These are phyloP conservation scores for Nepenthes alata DNA, from an alignment of 179 eudicot genomes.

Conservation along the genomic window DNA sequence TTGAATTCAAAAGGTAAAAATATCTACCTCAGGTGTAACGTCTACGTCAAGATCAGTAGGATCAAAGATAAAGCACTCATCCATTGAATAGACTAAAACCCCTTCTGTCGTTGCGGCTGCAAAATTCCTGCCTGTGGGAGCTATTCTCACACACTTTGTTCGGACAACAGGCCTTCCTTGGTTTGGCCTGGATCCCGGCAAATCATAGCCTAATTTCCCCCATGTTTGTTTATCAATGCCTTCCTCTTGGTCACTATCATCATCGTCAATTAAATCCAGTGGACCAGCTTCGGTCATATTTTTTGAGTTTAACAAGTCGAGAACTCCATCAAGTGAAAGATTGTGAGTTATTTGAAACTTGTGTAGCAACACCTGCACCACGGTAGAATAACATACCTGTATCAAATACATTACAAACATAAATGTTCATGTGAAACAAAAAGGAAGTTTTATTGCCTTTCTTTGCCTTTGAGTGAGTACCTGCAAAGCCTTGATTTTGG, in stretches of 20 bases:
- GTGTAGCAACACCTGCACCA: constrained; percentile 64
- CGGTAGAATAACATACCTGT: no score
- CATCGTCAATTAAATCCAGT: constrained; percentile 71
- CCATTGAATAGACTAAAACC: constrained; percentile 77
- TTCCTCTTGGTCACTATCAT: constrained; percentile 73
- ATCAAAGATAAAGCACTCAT: constrained; percentile 84
- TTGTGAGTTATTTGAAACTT: constrained; percentile 88
- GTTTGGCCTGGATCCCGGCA: constrained; percentile 81
- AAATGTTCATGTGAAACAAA: no score
- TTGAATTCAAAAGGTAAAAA: not conserved
- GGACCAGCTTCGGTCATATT: constrained; percentile 98
- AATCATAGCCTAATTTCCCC: constrained; percentile 41
- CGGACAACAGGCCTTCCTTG: constrained; percentile 76
- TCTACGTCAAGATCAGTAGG: constrained; percentile 95
- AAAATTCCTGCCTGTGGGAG: constrained; percentile 94
- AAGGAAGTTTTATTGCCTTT: no score
- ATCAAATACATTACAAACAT: no score
- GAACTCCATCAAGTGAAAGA: constrained; percentile 89
- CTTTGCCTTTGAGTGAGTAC: no score
- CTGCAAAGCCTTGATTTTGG: no score
- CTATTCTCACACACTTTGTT: constrained; percentile 74
- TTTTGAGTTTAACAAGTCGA: constrained; percentile 79
- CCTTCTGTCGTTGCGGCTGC: constrained; percentile 98
- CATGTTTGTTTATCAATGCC: constrained; percentile 66
- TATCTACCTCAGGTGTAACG: constrained; percentile 89